A percentile compares a stretch with the other conserved stretches of the same genome.
phyloP scores from a whole-genome alignment of 768 basidiomycete species.

The Cyclocybe aegerita region DNA sequence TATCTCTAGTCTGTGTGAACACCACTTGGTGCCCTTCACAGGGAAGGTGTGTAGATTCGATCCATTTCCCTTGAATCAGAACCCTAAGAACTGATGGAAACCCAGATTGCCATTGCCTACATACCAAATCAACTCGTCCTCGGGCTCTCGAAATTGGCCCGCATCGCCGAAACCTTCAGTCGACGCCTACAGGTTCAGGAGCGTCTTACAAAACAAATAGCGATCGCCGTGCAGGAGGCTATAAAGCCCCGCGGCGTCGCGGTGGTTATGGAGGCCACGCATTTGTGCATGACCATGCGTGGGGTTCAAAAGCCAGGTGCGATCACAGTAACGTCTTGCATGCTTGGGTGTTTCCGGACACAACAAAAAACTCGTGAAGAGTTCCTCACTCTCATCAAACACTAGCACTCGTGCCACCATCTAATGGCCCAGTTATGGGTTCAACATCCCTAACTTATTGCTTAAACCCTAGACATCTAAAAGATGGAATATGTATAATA shows the following conservation, averaged over 20 bases:
- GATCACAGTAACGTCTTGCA: constrained; percentile 93
- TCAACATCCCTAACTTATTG: constrained; percentile 14
- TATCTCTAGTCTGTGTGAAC: constrained; percentile 96
- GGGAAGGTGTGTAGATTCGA: constrained; percentile 71
- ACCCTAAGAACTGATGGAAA: constrained; percentile 16
- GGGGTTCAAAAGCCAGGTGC: constrained; percentile 99
- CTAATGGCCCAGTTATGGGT: background rate
- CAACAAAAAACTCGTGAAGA: constrained; percentile 99
- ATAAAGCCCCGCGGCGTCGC: constrained; percentile 97
- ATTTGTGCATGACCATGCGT: constrained; percentile 99
- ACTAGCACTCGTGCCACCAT: constrained; percentile 6
- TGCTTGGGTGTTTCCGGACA: constrained; percentile 98
- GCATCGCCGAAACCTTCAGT: constrained; percentile 97
- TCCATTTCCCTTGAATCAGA: constrained; percentile 9
- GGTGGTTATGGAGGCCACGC: constrained; percentile 98
- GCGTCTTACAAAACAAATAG: constrained; percentile 95
- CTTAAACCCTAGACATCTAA: constrained; percentile 2
- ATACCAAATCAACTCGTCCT: constrained; percentile 95
- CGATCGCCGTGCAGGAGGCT: constrained; percentile 96
- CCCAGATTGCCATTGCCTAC: constrained; percentile 93
- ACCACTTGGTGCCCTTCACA: constrained; percentile 96
- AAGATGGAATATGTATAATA: constrained; percentile 7
- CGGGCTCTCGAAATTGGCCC: constrained; percentile 93
- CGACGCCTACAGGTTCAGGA: constrained; percentile 97
- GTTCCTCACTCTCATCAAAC: constrained; percentile 84